A percentile compares a stretch with the other conserved stretches of the same genome.
These are phyloP conservation scores for Citrus sinensis DNA, from an alignment of 345 rosid species.

Conservation along the genomic window DNA sequence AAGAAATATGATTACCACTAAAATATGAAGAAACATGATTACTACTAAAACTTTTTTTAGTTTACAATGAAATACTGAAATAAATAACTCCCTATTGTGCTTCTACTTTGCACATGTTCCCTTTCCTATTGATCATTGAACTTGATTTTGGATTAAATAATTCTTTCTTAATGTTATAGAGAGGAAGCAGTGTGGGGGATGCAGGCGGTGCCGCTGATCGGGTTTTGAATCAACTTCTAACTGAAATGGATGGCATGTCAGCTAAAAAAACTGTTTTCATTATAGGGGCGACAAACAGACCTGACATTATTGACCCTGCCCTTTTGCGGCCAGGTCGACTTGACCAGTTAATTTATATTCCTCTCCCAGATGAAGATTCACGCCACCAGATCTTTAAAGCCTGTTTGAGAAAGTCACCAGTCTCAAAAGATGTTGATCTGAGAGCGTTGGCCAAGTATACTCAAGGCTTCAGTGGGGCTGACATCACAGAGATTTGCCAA, in stretches of 20 bases:
- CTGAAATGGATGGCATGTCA: constrained; percentile 78
- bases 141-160: neutral
- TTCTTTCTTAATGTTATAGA: constrained; percentile 29
- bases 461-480: constrained; percentile 68
- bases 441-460: constrained; percentile 59
- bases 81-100: neutral
- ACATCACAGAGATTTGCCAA: constrained; percentile 67
- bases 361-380: constrained; percentile 70
- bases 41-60: no score
- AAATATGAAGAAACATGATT: neutral
- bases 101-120: neutral
- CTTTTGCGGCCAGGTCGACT: constrained; percentile 65
- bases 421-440: constrained; percentile 56
- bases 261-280: constrained; percentile 68
- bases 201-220: constrained; percentile 73
- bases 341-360: constrained; percentile 66
- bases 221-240: constrained; percentile 65
- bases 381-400: constrained; percentile 56
- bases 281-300: constrained; percentile 65
- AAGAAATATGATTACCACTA: neutral
- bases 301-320: constrained; percentile 53
- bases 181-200: constrained; percentile 63
- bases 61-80: neutral
- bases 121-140: neutral
- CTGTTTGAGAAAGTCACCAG: constrained; percentile 57